Evolutionary conservation across 345 rosid species (phyloP).

Genomic region (Lumnitzera littorea): DNA sequence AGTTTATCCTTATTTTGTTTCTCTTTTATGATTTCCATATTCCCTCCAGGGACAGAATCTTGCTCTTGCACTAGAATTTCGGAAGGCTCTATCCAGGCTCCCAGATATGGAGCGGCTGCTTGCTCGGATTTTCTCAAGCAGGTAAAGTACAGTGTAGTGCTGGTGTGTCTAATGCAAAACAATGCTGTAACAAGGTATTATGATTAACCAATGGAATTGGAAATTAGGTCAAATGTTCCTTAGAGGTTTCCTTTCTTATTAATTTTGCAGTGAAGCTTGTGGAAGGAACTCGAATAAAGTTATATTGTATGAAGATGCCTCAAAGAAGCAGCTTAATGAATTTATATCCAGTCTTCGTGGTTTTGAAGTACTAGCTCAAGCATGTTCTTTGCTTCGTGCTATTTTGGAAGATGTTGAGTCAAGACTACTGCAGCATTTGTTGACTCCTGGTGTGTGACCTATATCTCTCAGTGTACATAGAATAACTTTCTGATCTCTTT

Average conservation of each 20-base stretch:
- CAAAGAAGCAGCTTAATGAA: constrained; percentile 85
- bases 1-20: not conserved
- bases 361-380: constrained; percentile 69
- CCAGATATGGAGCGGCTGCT: constrained; percentile 97
- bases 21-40: constrained; percentile 2
- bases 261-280: constrained; percentile 61
- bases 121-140: constrained; percentile 68
- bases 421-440: constrained; percentile 48
- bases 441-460: constrained; percentile 57
- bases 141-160: constrained; percentile 34
- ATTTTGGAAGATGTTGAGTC: constrained; percentile 64
- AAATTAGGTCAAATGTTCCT: constrained; percentile 3
- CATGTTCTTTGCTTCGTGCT: constrained; percentile 65
- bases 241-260: constrained; percentile 4
- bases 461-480: constrained; percentile 1
- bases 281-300: constrained; percentile 92
- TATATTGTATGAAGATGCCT: constrained; percentile 78
- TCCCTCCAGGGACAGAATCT: constrained; percentile 60
- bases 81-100: constrained; percentile 64
- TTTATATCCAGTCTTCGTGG: constrained; percentile 81
- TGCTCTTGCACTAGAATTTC: constrained; percentile 57
- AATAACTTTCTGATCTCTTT: constrained; percentile 15
- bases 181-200: no score
- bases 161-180: constrained; percentile 2
- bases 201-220: no score